A percentile compares a stretch with the other conserved stretches of the same genome.
Evolutionary conservation across 176 grass and related monocot species (phyloP).

Genomic region (Zea mays): DNA sequence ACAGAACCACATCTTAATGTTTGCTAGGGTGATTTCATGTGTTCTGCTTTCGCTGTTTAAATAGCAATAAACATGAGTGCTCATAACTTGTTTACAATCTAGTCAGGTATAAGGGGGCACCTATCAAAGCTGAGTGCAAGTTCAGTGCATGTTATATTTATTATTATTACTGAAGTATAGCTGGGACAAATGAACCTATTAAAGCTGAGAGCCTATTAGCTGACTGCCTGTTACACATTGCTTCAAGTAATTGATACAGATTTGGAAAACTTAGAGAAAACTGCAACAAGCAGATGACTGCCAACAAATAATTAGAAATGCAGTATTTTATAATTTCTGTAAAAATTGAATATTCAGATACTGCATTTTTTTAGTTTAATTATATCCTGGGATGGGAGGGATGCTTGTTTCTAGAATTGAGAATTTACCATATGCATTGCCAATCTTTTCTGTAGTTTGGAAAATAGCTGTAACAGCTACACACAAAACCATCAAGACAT

Average conservation of each 20-base stretch:
- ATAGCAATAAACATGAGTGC: background rate
- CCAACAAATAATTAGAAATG: slow-evolving; percentile 4
- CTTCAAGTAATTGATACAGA: background rate
- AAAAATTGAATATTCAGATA: slow-evolving; percentile 11
- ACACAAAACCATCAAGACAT: slow-evolving; percentile 58
- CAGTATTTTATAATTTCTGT: background rate
- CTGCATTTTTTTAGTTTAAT: slow-evolving; percentile 13
- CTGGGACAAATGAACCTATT: background rate
- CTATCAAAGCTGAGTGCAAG: background rate
- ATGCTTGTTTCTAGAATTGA: slow-evolving; percentile 15
- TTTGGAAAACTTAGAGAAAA: slow-evolving; percentile 7
- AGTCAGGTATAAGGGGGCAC: background rate
- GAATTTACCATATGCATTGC: slow-evolving; percentile 71
- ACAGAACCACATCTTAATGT: background rate
- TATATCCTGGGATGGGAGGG: background rate
- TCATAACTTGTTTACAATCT: background rate
- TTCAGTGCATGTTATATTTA: slow-evolving; percentile 13
- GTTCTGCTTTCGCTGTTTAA: slow-evolving; percentile 4
- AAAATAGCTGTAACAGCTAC: slow-evolving; percentile 63
- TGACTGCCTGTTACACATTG: background rate
- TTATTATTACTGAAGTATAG: slow-evolving; percentile 7
- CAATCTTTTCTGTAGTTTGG: slow-evolving; percentile 61
- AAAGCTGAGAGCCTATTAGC: background rate
- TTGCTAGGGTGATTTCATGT: background rate
- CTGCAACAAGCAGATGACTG: slow-evolving; percentile 9